Base-by-base conservation (phyloP, 2,329 filamentous ascomycete species). In the Colletotrichum phormii region DNA sequence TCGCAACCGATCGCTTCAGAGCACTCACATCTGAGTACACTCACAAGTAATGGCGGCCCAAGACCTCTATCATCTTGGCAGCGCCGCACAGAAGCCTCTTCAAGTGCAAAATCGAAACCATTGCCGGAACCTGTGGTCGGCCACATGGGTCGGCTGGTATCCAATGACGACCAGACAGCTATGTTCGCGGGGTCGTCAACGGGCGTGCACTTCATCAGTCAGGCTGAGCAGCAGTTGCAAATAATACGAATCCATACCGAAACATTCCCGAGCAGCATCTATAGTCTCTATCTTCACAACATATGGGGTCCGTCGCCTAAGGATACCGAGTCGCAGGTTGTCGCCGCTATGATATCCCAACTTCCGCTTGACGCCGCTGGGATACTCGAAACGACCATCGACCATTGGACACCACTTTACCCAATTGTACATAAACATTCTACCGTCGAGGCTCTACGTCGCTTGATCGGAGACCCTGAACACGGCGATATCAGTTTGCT, bases 121-220 rank as follows among this genome's bases (percentile, higher is more conserved):
- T 35, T 37, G 15, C 26, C 64, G 2, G 65, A 75, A 22, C 73
- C 74, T 5, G 76, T 79, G 3, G 74, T 78, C 4, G 75, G 77
- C 3, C 77, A 79, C 26, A 79, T 79, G 77, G 77, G 76, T 4
- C 75, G 77, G 1, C 64, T 79, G 2, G 75, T 79, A 2, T 62
- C 62, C 5, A 74, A 78, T 49, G 77, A 77, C 49, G 59, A 72
- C 11, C 70, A 74, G 22, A 64, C 75, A 3, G 76, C 74, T 42
- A 78, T 77, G 76, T 79, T 79, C 60, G 75, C 72, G 0, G 77
- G 77, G 1, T 79, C 77, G 2, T 76, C 77, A 2, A 79, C 77
- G 1, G 77, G 77, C 3, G 77, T 78, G 6, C 77, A 79, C 49
- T 79, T 79, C 55, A 77, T 78, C 24, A 75, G 74, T 42, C 77